Base-by-base conservation (phyloP, 805 yeast species). In the Schwanniomyces sp. region DNA sequence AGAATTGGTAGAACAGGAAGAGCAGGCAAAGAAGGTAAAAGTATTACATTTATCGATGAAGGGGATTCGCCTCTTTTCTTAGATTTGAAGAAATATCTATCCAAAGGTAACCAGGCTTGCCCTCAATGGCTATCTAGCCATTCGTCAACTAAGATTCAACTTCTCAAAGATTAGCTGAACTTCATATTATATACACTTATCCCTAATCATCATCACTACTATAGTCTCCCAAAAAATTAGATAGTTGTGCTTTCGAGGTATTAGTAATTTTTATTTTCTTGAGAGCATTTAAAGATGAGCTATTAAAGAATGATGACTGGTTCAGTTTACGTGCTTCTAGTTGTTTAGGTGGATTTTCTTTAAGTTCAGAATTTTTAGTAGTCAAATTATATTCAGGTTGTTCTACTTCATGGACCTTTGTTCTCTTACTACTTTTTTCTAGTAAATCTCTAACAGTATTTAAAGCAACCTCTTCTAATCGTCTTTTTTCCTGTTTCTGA, bases 1-100 rank as follows among this genome's bases (percentile, higher is more conserved):
- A 78, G 98, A 61, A 86, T 92, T 43, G 99, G 99, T 48, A 83
- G 99, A 69, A 92, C 99, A 0, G 99, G 98, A 34, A 81, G 99
- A 65, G 97, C 96, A 0, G 98, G 97, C 0, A 81, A 80, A 41
- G 62, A 62, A 5, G 99, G 99, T 40, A 73, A 78, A 8, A 86
- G 96, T 4, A 72, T 84, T 10, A 86, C 97, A 0, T 87, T 88
- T 53, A 63, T 91, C 52, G 81, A 80, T 46, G 76, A 76, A 10
- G 75, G 75, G 4, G 91, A 86, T 55, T 64, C 67, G 11, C 78
- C 70, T 1, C 67, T 82, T 1, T 74, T 86, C 45, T 63, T 66
- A 45, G 84, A 78, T 52, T 63, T 84, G 57, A 72, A 73, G 59
- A 69, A 69, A 52, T 76, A 81, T 66, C 64, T 85, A 44, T 55